Evolutionary conservation across 192 early-diverging fungal genomes (phyloP), one percentile per base, ranked within the genome.

Genomic region (Umbelopsis sp.): DNA sequence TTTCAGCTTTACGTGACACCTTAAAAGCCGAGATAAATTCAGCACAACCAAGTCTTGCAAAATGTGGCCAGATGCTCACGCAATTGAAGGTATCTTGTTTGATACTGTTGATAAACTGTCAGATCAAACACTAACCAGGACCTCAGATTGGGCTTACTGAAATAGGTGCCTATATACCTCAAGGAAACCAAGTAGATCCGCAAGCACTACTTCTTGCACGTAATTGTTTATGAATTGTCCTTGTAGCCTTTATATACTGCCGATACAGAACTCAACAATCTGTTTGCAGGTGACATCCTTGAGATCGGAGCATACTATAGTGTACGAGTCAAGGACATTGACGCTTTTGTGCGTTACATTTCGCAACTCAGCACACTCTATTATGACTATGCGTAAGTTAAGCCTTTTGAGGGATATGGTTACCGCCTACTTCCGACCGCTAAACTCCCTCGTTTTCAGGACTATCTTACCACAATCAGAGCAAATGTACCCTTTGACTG

Each of bases 261-360:
- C 9, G 54, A 41, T 47, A 7, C 31, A 5, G 25, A 14, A 34
- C 54, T 12, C 47, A 49, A 17, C 47, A 5, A 17, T 17, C 22
- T 43, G 31, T 66, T 16, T 29, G 16, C 82, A 94, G 93, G 94
- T 43, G 91, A 95, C 68, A 83, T 95, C 11, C 82, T 97, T 41
- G 97, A 99, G 81, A 89, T 94, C 67, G 96, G 94, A 20, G 95
- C 95, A 16, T 90, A 93, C 65, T 91, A 89, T 79, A 94, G 92
- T 74, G 89, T 98, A 71, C 90, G 90, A 56, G 86, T 86, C 14
- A 89, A 93, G 73, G 93, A 99, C 67, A 94, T 97, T 77, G 85
- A 91, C 20, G 87, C 92, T n/a, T 99, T 99, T 78, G 97, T 98
- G 80, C 88, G 96, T 74, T 98, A 97, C 74, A 90, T 97, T 73